Conservation (phyloP, 257 asterid species). For the Nicotiana noctiflora region DNA sequence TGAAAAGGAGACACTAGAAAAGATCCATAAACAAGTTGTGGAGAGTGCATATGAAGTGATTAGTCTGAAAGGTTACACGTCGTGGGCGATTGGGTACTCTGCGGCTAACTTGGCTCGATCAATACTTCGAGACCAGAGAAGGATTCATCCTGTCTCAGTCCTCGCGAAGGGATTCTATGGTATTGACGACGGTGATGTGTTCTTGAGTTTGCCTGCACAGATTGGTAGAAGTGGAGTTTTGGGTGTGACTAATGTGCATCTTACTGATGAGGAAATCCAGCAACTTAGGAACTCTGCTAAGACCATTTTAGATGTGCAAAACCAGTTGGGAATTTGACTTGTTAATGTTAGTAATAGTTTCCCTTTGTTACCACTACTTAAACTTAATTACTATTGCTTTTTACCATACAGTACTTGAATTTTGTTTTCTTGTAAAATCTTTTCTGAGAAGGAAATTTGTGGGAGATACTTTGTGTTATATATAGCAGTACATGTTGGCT, state of each 20-base stretch:
- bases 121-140: conserved; percentile 63
- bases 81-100: conserved; percentile 93
- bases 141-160: conserved; percentile 76
- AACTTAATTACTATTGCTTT: too few relatives aligned
- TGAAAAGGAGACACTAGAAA: conserved; percentile 61
- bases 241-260: conserved; percentile 72
- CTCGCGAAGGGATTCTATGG: conserved; percentile 68
- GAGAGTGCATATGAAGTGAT: conserved; percentile 82
- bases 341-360: neutral
- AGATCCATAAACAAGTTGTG: conserved; percentile 68
- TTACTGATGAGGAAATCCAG: conserved; percentile 58
- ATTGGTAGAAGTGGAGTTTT: conserved; percentile 60
- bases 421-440: neutral
- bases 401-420: neutral
- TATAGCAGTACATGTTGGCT: neutral
- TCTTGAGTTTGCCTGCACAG: conserved; percentile 81
- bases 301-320: conserved; percentile 67
- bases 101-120: conserved; percentile 69
- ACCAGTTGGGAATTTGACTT: conserved; percentile 50
- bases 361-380: neutral
- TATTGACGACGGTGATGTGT: conserved; percentile 56
- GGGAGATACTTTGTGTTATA: neutral
- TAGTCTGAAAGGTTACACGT: conserved; percentile 79
- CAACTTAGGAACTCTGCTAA: conserved; percentile 62
- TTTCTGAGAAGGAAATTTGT: neutral